A percentile compares a stretch with the other conserved stretches of the same genome.
phyloP scores from a whole-genome alignment of 139 green algal genomes.

The Chlamydomonas sphaeroides region DNA sequence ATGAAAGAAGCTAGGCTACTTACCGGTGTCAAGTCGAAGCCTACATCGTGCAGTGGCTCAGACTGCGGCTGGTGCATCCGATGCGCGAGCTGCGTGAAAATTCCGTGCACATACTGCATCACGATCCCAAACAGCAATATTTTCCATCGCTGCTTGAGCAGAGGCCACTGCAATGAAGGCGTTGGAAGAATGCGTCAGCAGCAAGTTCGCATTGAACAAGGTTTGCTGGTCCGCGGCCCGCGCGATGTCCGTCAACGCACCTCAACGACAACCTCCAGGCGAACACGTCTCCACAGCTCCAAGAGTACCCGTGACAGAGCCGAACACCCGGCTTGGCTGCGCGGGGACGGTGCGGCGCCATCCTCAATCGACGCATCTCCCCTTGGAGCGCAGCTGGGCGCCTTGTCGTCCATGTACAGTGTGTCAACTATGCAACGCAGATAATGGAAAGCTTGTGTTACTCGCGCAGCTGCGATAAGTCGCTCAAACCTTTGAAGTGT shows the following conservation, averaged over 20 bases:
- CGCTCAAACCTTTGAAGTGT: too few relatives aligned
- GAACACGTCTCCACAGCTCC: conserved; percentile 58
- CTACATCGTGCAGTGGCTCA: conserved; percentile 80
- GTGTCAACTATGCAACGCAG: too few relatives aligned
- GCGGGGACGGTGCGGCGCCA: neutral
- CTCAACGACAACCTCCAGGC: conserved; percentile 73
- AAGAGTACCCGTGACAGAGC: neutral
- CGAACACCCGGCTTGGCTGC: neutral
- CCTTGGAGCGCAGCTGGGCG: neutral
- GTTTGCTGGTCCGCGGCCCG: neutral
- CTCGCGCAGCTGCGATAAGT: too few relatives aligned
- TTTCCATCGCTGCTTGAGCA: conserved; percentile 81
- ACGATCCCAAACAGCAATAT: conserved; percentile 76
- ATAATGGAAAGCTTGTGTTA: too few relatives aligned
- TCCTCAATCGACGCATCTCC: neutral
- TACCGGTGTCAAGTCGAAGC: conserved; percentile 80
- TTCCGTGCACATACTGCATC: conserved; percentile 92
- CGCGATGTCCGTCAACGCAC: too few relatives aligned
- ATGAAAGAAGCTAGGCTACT: too few relatives aligned
- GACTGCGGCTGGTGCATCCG: conserved; percentile 76
- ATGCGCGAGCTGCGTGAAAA: conserved; percentile 89
- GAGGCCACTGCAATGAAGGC: conserved; percentile 68
- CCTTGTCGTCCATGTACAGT: conserved; percentile 35
- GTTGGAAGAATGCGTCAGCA: neutral
- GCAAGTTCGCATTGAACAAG: neutral